Evolutionary conservation across 495 filamentous ascomycete species (phyloP), one percentile per base, ranked within the genome.

Genomic region (Penicillium flavigenum): DNA sequence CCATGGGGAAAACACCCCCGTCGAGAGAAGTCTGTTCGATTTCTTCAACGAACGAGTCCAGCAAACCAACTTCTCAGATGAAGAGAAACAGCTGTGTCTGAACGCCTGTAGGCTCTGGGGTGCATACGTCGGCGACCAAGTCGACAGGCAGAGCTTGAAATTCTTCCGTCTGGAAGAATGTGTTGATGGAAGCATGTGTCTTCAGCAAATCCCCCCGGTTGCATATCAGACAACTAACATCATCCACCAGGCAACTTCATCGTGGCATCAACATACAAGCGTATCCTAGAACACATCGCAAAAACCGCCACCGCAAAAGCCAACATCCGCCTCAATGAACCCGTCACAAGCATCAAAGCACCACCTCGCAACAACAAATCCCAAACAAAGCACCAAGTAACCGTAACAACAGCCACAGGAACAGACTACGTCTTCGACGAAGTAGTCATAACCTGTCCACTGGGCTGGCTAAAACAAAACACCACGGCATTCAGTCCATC

Each of bases 131-230:
- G 94, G 94, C 10, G 90, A 88, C 45, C 79, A 83, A 17, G 79
- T 96, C 43, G 77, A 81, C 53, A 82, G 69, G 43, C 94, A 98
- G 64, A 96, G 91, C 70, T 66, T 98, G 53, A 94, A 88, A 67
- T 96, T 91, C 73, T 95, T 97, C 63, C 93, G 87, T 80, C 67
- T 98, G n/a, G 94, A 98, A 71, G 91, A 97, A 73, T 92, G 88
- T 57, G 86, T 96, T 63, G 92, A 95, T 64, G 92, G 92, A 47
- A 87, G 90, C 89, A 70, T 68, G 84, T 79, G 6, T 17, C 8
- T 14, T 11, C 12, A 14, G 5, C 22, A 22, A 47, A 27, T 1
- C 7, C 7, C 36, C 16, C 7, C 2, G 27, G 8, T 8, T 10
- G 10, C 6, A 47, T 3, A 38, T 7, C 36, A 8, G 14, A 41